Evolutionary conservation across 2,329 filamentous ascomycete genomes (phyloP).

Genomic region (Pseudocercospora cruenta): DNA sequence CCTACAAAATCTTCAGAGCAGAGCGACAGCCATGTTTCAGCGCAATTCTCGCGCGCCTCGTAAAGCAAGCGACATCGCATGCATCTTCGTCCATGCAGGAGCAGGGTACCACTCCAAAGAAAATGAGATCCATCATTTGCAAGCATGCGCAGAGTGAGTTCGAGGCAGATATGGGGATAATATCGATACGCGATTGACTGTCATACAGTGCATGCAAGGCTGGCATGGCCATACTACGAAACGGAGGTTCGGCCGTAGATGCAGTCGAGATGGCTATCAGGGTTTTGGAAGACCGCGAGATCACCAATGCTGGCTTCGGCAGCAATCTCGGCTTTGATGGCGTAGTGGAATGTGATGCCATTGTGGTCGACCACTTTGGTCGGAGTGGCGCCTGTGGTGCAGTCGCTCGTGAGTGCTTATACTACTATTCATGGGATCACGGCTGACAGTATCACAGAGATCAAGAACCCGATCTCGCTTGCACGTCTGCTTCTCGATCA

Average conservation of each 20-base stretch:
- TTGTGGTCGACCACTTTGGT: slow-evolving; percentile 86
- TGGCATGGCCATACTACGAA: slow-evolving; percentile 78
- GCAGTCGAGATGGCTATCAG: slow-evolving; percentile 88
- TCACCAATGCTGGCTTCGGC: slow-evolving; percentile 94
- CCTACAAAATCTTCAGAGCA: background rate
- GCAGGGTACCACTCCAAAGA: slow-evolving; percentile 89
- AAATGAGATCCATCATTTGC: slow-evolving; percentile 82
- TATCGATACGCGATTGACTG: slow-evolving; percentile 25
- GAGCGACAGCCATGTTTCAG: slow-evolving; percentile 41
- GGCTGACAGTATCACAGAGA: slow-evolving; percentile 58
- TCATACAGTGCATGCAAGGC: slow-evolving; percentile 72
- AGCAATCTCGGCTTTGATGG: slow-evolving; percentile 93
- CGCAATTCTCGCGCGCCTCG: slow-evolving; percentile 26
- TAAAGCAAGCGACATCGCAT: slow-evolving; percentile 58
- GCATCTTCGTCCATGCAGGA: slow-evolving; percentile 94
- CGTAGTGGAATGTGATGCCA: slow-evolving; percentile 90
- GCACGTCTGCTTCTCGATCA: slow-evolving; percentile 81
- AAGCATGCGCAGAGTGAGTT: slow-evolving; percentile 84
- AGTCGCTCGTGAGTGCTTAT: slow-evolving; percentile 73
- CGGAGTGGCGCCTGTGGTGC: slow-evolving; percentile 93
- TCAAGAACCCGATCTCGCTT: slow-evolving; percentile 89
- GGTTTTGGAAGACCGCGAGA: slow-evolving; percentile 87
- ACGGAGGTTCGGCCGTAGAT: slow-evolving; percentile 79
- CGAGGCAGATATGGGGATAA: background rate
- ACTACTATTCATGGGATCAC: background rate